Percentiles rank a stretch among this genome's conserved stretches.
Evolutionary conservation across 345 rosid species (phyloP).

Genomic region (Eucalyptus polyanthemos): DNA sequence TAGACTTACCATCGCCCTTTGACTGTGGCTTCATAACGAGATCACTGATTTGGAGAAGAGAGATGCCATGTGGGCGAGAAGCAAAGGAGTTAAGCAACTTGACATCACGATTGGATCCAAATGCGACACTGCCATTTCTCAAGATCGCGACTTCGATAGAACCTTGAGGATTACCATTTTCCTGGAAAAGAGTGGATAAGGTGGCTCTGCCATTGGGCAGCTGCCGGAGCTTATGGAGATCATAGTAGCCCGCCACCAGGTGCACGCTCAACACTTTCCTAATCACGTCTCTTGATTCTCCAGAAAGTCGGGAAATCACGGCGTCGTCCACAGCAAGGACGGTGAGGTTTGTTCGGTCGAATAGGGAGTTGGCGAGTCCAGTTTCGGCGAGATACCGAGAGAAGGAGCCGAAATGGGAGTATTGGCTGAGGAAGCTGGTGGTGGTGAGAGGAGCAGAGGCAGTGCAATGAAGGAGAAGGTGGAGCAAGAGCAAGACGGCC

Average conservation of each 20-base stretch:
- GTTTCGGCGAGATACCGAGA: background rate
- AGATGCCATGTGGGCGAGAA: background rate
- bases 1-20: background rate
- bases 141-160: background rate
- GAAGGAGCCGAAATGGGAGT: background rate
- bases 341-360: background rate
- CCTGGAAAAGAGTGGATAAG: background rate
- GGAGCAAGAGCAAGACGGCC: background rate
- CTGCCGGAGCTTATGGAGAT: background rate
- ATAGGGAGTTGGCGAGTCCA: background rate
- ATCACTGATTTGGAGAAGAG: background rate
- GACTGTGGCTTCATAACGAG: background rate
- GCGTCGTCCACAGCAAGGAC: constrained; percentile 1
- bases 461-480: background rate
- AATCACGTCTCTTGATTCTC: background rate
- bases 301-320: background rate
- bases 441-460: background rate
- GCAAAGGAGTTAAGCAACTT: background rate
- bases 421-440: background rate
- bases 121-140: background rate
- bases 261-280: background rate
- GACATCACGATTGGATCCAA: background rate
- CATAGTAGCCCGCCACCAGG: background rate
- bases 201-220: background rate
- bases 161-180: background rate